These are phyloP conservation scores for Grigorovia humatica DNA, from an alignment of 805 yeast species.

Conservation along the genomic window DNA sequence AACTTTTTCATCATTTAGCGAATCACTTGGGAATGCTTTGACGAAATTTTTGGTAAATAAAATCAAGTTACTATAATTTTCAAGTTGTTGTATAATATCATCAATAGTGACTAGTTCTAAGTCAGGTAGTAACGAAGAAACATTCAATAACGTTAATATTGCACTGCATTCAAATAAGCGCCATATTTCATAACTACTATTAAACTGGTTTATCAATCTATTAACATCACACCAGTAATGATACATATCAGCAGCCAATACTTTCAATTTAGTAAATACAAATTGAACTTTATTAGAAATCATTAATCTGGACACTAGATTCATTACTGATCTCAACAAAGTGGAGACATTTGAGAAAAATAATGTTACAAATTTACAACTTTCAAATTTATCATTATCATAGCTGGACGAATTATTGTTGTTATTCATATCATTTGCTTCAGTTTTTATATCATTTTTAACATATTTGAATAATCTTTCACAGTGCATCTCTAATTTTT, in stretches of 20 bases:
- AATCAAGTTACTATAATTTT: neutral
- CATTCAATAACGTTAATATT: constrained; percentile 7
- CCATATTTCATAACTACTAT: constrained; percentile 12
- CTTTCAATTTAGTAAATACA: constrained; percentile 1
- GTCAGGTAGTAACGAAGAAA: neutral
- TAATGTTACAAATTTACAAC: constrained; percentile 6
- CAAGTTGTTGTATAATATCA: constrained; percentile 2
- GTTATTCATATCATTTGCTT: neutral
- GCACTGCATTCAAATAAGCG: constrained; percentile 9
- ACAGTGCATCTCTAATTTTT: constrained; percentile 13
- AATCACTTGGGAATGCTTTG: neutral
- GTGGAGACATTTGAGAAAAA: constrained; percentile 5
- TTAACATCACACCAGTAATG: constrained; percentile 9
- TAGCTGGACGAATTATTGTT: neutral
- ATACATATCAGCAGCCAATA: constrained; percentile 5
- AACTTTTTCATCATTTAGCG: neutral
- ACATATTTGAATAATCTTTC: constrained; percentile 11
- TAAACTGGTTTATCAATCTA: constrained; percentile 6
- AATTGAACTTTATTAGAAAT: constrained; percentile 6
- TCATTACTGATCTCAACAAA: constrained; percentile 8
- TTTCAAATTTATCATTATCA: constrained; percentile 5
- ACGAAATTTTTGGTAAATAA: neutral
- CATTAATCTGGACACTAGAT: constrained; percentile 10
- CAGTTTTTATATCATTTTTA: neutral
- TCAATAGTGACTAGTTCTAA: constrained; percentile 3